A percentile compares a stretch with the other conserved stretches of the same genome.
Conservation (phyloP, 163 green algal genomes). For the Volvox carteri region DNA sequence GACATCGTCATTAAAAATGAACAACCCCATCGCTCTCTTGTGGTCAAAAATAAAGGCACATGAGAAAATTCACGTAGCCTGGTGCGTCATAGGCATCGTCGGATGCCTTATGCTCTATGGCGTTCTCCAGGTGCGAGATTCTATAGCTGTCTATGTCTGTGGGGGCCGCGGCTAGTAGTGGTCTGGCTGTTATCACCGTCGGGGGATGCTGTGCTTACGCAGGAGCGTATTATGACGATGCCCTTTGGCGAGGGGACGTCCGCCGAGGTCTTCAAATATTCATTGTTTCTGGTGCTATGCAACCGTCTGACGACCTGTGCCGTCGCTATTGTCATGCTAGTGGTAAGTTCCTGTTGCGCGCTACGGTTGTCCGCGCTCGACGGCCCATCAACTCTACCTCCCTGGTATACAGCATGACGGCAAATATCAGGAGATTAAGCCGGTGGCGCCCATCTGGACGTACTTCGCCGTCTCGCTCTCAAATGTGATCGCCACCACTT, state of each 20-base stretch:
- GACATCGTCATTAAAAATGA: conserved; percentile 50
- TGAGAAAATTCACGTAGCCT: conserved; percentile 61
- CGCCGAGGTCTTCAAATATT: conserved; percentile 87
- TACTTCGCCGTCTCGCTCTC: conserved; percentile 92
- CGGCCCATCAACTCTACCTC: conserved; percentile 42
- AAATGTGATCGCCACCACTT: conserved; percentile 95
- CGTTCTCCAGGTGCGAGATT: conserved; percentile 78
- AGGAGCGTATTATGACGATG: conserved; percentile 97
- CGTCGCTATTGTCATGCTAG: conserved; percentile 67
- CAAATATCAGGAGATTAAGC: conserved; percentile 74
- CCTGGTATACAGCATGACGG: conserved; percentile 72
- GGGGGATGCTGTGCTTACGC: conserved; percentile 24
- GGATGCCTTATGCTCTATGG: conserved; percentile 91
- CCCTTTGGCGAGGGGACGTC: conserved; percentile 83
- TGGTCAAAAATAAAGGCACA: conserved; percentile 62
- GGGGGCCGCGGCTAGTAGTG: too few species aligned
- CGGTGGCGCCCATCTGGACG: conserved; percentile 80
- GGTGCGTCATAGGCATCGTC: conserved; percentile 86
- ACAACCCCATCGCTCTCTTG: conserved; percentile 27
- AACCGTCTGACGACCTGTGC: conserved; percentile 91
- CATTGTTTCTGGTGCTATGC: conserved; percentile 95
- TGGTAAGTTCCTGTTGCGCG: conserved; percentile 65
- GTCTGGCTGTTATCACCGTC: background rate
- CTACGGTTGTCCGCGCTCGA: conserved; percentile 78
- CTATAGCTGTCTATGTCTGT: too few species aligned